These are phyloP conservation scores for Penicillium arizonense DNA, from an alignment of 495 filamentous ascomycete species.

Conservation along the genomic window DNA sequence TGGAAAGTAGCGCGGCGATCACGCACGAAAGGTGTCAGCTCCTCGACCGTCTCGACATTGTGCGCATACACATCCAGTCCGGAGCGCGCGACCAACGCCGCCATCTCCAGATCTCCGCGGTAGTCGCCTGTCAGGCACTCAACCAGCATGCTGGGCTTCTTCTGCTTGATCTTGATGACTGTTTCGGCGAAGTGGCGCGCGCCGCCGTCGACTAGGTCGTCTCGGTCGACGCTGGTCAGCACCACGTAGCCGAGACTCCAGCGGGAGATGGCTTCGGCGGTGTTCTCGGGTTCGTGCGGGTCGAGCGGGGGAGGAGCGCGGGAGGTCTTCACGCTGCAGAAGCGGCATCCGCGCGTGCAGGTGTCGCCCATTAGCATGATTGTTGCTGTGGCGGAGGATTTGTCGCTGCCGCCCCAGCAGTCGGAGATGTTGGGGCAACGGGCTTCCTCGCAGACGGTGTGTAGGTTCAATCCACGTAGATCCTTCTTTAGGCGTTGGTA, in stretches of 20 bases:
- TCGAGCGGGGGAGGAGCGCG: slow-evolving; percentile 79
- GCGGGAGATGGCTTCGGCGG: slow-evolving; percentile 83
- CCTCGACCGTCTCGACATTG: slow-evolving; percentile 95
- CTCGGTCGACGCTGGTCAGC: slow-evolving; percentile 87
- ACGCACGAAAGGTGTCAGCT: slow-evolving; percentile 80
- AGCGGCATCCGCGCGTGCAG: slow-evolving; percentile 93
- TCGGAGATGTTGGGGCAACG: slow-evolving; percentile 96
- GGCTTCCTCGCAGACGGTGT: slow-evolving; percentile 97
- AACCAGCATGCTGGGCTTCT: slow-evolving; percentile 82
- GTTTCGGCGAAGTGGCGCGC: slow-evolving; percentile 92
- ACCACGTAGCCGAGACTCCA: slow-evolving; percentile 98
- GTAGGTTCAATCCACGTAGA: slow-evolving; percentile 81
- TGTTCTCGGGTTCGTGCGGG: slow-evolving; percentile 95
- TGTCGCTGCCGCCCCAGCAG: slow-evolving; percentile 92
- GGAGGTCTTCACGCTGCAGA: slow-evolving; percentile 93
- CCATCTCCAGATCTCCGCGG: slow-evolving; percentile 78
- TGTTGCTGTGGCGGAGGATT: slow-evolving; percentile 88
- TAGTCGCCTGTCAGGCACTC: slow-evolving; percentile 95
- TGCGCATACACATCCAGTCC: slow-evolving; percentile 96
- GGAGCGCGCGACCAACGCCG: slow-evolving; percentile 73
- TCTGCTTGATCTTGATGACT: slow-evolving; percentile 88
- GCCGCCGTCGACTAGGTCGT: slow-evolving; percentile 87
- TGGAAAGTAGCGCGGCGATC: slow-evolving; percentile 89
- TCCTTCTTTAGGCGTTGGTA: slow-evolving; percentile 94
- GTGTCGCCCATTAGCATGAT: slow-evolving; percentile 99